These are phyloP conservation scores for Datura wrightii DNA, from an alignment of 257 asterid genomes.

Conservation along the genomic window DNA sequence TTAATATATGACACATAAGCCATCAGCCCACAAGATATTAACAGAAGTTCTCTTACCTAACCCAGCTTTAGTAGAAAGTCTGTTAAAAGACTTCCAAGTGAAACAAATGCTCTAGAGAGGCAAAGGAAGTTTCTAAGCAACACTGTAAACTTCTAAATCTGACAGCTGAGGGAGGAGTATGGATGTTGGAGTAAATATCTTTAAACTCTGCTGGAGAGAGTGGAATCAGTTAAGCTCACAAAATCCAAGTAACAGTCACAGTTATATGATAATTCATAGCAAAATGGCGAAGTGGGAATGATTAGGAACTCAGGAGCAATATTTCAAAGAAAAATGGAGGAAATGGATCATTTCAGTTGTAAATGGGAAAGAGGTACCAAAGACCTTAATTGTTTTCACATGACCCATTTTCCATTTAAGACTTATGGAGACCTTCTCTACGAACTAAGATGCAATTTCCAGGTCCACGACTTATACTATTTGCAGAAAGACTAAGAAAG, in stretches of 20 bases:
- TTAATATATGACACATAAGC: background rate
- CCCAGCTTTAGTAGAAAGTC: constrained; percentile 13
- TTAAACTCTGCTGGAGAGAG: background rate
- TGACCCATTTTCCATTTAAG: background rate
- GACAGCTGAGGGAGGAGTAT: background rate
- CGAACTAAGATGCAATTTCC: background rate
- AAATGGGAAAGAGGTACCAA: background rate
- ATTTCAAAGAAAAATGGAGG: background rate
- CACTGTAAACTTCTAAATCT: background rate
- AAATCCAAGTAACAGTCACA: background rate
- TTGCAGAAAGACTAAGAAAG: background rate
- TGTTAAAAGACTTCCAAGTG: background rate
- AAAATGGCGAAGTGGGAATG: constrained; percentile 19
- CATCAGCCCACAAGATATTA: background rate
- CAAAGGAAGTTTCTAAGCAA: background rate
- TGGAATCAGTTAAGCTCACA: background rate
- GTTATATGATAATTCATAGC: background rate
- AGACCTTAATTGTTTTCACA: background rate
- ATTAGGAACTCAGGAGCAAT: background rate
- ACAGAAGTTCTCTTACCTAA: background rate
- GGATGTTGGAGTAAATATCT: constrained; percentile 10
- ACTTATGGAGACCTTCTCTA: background rate
- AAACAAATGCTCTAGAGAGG: background rate
- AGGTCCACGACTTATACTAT: background rate
- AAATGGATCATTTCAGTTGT: background rate